Conservation (phyloP, 2,329 filamentous ascomycete genomes). For the Fusarium musae region DNA sequence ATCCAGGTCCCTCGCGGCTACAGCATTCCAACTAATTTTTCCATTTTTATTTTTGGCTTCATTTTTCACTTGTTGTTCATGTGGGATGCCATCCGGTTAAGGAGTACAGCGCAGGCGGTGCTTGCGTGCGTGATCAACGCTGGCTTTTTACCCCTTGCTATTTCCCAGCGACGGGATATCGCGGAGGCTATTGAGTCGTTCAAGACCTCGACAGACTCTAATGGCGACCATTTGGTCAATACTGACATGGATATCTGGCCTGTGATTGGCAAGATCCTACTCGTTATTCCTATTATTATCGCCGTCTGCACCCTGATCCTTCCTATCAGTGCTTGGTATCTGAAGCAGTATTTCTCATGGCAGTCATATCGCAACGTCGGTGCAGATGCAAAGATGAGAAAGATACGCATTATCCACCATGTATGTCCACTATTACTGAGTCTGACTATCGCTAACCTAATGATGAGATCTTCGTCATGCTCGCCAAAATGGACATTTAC, state of each 20-base stretch:
- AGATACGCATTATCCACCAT: background rate
- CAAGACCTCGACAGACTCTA: background rate
- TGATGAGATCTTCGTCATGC: constrained; percentile 2
- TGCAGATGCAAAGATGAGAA: constrained; percentile 4
- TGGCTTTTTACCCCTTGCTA: background rate
- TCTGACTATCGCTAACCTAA: background rate
- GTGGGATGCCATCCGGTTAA: constrained; percentile 5
- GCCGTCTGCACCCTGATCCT: background rate
- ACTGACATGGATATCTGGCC: background rate
- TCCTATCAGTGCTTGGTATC: background rate
- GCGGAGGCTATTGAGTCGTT: background rate
- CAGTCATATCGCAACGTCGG: constrained; percentile 12
- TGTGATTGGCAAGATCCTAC: background rate
- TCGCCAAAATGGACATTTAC: constrained; percentile 3
- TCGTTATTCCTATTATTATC: background rate
- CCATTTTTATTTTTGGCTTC: constrained; percentile 5
- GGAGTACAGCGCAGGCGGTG: constrained; percentile 4
- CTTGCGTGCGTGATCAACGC: constrained; percentile 2
- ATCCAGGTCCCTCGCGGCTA: background rate
- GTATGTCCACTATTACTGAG: background rate
- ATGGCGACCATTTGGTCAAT: background rate
- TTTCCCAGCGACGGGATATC: background rate
- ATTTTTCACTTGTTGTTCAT: constrained; percentile 3
- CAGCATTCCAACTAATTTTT: background rate
- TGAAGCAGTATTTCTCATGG: constrained; percentile 10